A percentile compares a stretch with the other conserved stretches of the same genome.
Conservation (phyloP, 768 basidiomycete genomes). For the Mrakia gelida region DNA sequence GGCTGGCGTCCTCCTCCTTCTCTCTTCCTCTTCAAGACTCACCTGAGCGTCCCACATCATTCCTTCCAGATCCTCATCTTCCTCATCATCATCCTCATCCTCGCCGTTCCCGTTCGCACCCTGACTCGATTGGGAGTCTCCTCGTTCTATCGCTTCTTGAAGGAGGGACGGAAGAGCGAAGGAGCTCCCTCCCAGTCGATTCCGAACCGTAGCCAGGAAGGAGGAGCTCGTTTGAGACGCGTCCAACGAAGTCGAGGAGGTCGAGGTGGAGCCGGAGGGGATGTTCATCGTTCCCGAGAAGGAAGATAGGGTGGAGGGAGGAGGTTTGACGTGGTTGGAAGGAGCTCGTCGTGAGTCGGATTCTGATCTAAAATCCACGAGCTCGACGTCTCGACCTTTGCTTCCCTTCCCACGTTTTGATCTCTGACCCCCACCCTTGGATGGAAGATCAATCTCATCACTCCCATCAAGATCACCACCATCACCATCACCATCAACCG, state of each 20-base stretch:
- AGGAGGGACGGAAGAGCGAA: not conserved
- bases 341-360: not conserved
- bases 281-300: too few species aligned
- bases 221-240: not conserved
- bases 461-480: not conserved
- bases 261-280: too few species aligned
- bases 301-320: not conserved
- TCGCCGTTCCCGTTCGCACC: not conserved
- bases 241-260: too few species aligned
- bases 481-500: not conserved
- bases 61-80: conserved; percentile 14
- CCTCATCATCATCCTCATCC: not conserved
- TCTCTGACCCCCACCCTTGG: too few species aligned
- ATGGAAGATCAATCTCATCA: not conserved
- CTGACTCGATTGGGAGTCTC: too few species aligned
- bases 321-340: not conserved
- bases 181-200: not conserved
- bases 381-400: not conserved
- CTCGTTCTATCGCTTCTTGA: not conserved
- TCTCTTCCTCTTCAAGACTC: not conserved
- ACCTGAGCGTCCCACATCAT: conserved; percentile 26
- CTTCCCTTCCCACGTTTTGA: too few species aligned
- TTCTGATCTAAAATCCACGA: not conserved
- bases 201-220: not conserved
- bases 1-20: not conserved